Conservation (phyloP, 148 eudicot species). For the Vaccinium corymbosum region DNA sequence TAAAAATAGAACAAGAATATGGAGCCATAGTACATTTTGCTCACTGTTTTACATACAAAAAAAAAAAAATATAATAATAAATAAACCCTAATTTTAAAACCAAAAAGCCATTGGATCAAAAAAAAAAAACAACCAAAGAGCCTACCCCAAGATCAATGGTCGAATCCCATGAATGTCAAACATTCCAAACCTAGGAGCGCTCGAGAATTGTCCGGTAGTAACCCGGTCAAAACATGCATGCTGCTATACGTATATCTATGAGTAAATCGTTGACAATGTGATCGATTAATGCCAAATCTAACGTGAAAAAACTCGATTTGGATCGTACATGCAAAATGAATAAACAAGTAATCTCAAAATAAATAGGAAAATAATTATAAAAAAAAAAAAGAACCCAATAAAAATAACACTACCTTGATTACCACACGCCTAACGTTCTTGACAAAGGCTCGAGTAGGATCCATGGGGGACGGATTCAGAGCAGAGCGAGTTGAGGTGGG, state of each 20-base stretch:
- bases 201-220: neutral
- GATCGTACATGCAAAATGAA: slow-evolving; percentile 14
- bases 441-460: slow-evolving; percentile 61
- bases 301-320: neutral
- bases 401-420: slow-evolving; percentile 45
- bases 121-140: too few species aligned
- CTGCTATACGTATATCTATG: neutral
- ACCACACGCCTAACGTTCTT: slow-evolving; percentile 75
- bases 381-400: neutral
- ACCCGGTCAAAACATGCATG: too few species aligned
- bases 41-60: too few species aligned
- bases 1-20: neutral
- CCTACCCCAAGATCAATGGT: too few species aligned
- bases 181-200: neutral
- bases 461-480: slow-evolving; percentile 34
- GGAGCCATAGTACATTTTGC: neutral
- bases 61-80: too few species aligned
- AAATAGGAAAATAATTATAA: neutral
- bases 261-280: neutral
- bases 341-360: neutral
- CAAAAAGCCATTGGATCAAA: too few species aligned
- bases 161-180: neutral
- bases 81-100: too few species aligned
- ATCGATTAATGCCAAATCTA: neutral
- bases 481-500: neutral